Percentiles rank a stretch among this genome's conserved stretches.
These are phyloP conservation scores for Debaryomyces castellii DNA, from an alignment of 805 yeast species.

Conservation along the genomic window DNA sequence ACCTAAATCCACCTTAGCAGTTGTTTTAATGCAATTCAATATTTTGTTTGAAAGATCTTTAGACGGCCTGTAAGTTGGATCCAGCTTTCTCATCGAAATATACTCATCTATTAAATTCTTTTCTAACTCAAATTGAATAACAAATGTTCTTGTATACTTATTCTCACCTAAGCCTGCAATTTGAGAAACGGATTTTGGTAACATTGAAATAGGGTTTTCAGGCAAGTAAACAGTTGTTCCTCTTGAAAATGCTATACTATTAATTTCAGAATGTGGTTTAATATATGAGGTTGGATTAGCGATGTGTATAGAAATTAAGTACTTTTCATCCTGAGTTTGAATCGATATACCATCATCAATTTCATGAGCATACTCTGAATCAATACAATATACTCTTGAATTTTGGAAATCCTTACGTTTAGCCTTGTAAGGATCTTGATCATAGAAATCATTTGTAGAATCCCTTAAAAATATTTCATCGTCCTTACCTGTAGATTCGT, in stretches of 20 bases:
- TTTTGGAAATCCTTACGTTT: constrained; percentile 43
- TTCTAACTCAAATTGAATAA: constrained; percentile 28
- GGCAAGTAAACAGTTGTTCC: constrained; percentile 75
- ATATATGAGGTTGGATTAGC: constrained; percentile 85
- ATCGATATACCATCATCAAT: constrained; percentile 92
- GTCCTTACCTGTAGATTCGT: background rate
- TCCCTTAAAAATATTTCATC: background rate
- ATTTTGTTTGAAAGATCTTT: constrained; percentile 9
- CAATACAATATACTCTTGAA: constrained; percentile 76
- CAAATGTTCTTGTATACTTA: constrained; percentile 42
- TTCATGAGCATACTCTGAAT: constrained; percentile 76
- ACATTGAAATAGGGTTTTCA: constrained; percentile 62
- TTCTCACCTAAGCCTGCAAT: constrained; percentile 53
- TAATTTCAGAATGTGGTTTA: constrained; percentile 36
- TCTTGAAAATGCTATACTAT: constrained; percentile 58
- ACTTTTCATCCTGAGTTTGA: constrained; percentile 25
- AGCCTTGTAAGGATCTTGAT: constrained; percentile 26
- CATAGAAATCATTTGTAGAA: constrained; percentile 21
- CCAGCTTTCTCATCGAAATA: constrained; percentile 8
- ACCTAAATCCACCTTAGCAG: constrained; percentile 22
- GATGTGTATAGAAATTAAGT: constrained; percentile 64
- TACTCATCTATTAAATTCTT: constrained; percentile 18
- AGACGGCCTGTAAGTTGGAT: constrained; percentile 6
- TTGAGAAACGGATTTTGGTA: constrained; percentile 57
- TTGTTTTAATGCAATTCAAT: constrained; percentile 12